phyloP scores from a whole-genome alignment of 1,284 basidiomycete species.

The Xerocomus subilludens region DNA sequence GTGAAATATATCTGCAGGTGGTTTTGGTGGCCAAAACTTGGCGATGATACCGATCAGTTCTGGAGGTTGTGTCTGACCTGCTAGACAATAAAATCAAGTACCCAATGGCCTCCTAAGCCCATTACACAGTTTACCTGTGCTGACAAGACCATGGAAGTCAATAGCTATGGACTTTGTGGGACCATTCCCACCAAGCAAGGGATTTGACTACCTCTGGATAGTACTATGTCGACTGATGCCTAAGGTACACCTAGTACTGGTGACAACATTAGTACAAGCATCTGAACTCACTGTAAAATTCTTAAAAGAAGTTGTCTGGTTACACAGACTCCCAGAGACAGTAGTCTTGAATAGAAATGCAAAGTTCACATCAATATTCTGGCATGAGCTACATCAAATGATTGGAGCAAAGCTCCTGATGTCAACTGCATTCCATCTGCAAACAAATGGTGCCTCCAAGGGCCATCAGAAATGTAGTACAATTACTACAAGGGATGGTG shows the following conservation, averaged over 20 bases:
- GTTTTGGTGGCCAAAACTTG: conserved; percentile 11
- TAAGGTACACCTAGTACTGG: conserved; percentile 51
- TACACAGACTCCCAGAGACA: too few species aligned
- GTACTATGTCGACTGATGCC: conserved; percentile 50
- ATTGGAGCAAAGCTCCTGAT: conserved; percentile 43
- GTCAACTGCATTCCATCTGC: conserved; percentile 57
- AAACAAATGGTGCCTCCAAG: conserved; percentile 53
- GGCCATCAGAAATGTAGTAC: conserved; percentile 31
- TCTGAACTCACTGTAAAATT: conserved; percentile 43
- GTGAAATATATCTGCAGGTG: conserved; percentile 14
- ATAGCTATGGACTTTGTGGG: neutral
- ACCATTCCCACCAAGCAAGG: neutral
- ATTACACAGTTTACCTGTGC: neutral
- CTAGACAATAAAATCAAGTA: neutral
- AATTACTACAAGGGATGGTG: neutral
- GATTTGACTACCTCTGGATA: conserved; percentile 44
- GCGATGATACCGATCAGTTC: conserved; percentile 40
- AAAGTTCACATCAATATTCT: conserved; percentile 23
- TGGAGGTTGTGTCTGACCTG: neutral
- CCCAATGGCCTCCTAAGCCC: neutral
- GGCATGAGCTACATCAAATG: conserved; percentile 13
- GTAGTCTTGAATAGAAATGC: neutral
- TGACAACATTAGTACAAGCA: conserved; percentile 34
- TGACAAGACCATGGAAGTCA: neutral
- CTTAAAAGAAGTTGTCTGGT: conserved; percentile 44